phyloP scores from a whole-genome alignment of 2,329 filamentous ascomycete species.

The Ilyonectria robusta region DNA sequence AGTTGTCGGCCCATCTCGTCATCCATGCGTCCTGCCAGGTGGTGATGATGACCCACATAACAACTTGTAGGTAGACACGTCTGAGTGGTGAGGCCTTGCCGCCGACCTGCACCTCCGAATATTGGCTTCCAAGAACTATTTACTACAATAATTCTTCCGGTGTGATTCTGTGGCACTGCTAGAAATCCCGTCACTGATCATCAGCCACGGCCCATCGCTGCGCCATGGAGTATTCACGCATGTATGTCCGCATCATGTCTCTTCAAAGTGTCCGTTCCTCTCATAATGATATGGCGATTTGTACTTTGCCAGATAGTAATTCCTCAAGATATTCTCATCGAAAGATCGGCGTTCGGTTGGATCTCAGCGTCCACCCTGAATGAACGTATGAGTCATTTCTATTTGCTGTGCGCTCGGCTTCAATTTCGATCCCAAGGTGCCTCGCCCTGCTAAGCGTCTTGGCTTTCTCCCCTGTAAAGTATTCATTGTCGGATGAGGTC shows the following conservation, averaged over 20 bases:
- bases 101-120: constrained; percentile 5
- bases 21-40: neutral
- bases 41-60: neutral
- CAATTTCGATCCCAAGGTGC: no score
- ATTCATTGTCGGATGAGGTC: neutral
- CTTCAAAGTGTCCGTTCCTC: neutral
- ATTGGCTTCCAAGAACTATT: neutral
- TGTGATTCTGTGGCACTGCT: neutral
- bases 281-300: neutral
- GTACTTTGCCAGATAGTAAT: neutral
- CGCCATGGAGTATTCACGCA: neutral
- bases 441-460: neutral
- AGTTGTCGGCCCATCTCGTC: constrained; percentile 6
- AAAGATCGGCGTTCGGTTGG: neutral
- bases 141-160: neutral
- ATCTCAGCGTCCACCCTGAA: neutral
- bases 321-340: neutral
- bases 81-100: neutral
- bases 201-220: neutral
- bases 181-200: constrained; percentile 1
- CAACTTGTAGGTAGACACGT: neutral
- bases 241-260: neutral
- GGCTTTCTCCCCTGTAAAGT: neutral
- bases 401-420: neutral
- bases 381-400: constrained; percentile 1